A percentile compares a stretch with the other conserved stretches of the same genome.
Conservation (phyloP, 1,139 yeast genomes). For the Debaryomycetaceae sp. region DNA sequence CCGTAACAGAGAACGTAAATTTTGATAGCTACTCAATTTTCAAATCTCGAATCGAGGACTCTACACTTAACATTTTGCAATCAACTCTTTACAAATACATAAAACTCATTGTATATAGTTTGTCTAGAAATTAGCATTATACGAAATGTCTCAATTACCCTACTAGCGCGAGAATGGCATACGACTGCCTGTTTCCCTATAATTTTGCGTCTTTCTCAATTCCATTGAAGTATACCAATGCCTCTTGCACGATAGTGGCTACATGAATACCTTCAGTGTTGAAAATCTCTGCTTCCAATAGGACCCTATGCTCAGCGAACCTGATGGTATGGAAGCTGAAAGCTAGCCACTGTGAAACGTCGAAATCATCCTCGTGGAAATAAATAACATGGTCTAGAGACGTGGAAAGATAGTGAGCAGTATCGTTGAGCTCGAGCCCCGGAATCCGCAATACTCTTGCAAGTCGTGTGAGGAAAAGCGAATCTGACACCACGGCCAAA, state of each 20-base stretch:
- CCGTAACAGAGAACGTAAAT: neutral
- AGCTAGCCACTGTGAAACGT: conserved; percentile 52
- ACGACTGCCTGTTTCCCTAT: neutral
- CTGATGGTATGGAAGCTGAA: conserved; percentile 50
- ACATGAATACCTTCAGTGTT: conserved; percentile 49
- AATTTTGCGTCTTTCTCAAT: conserved; percentile 14
- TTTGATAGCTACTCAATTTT: too few species aligned
- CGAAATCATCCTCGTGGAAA: conserved; percentile 58
- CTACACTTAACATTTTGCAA: neutral
- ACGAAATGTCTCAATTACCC: too few species aligned
- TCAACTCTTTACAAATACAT: neutral
- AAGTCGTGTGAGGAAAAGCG: conserved; percentile 48
- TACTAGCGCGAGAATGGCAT: too few species aligned
- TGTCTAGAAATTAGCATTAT: too few species aligned
- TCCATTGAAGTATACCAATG: conserved; percentile 35
- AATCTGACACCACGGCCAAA: conserved; percentile 61
- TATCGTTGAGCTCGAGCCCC: conserved; percentile 21
- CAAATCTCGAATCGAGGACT: neutral
- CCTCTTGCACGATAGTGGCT: conserved; percentile 69
- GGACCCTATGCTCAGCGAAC: conserved; percentile 51
- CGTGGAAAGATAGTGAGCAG: conserved; percentile 40
- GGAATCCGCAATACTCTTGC: conserved; percentile 26
- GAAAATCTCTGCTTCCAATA: conserved; percentile 60
- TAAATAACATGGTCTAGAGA: conserved; percentile 68
- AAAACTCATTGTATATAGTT: too few species aligned